These are phyloP conservation scores for Coniochaeta sp. DNA, from an alignment of 2,329 filamentous ascomycete species.

Conservation along the genomic window DNA sequence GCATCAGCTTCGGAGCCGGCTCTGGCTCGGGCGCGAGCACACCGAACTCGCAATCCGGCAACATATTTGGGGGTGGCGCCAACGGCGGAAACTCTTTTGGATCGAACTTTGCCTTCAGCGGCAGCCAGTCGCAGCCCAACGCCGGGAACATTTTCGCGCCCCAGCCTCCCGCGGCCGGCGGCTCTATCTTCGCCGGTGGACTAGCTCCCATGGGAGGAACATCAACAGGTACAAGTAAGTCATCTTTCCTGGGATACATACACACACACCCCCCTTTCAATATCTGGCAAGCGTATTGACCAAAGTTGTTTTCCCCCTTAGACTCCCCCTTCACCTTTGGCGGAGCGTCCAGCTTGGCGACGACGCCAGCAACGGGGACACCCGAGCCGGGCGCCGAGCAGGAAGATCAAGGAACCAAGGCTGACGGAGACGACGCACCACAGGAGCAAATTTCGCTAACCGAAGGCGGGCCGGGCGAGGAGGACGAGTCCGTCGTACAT, in stretches of 20 bases:
- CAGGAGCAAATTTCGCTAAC: conserved; percentile 60
- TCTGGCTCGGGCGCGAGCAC: conserved; percentile 12
- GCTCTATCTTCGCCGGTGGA: conserved; percentile 21
- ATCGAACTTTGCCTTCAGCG: conserved; percentile 3
- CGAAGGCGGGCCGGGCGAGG: conserved; percentile 58
- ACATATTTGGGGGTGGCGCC: conserved; percentile 3
- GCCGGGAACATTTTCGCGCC: conserved; percentile 15
- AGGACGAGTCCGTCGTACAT: conserved; percentile 62
- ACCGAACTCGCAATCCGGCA: conserved; percentile 7
- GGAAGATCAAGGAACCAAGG: conserved; percentile 32
- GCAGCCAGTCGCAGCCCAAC: conserved; percentile 14
- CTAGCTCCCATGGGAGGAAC: conserved; percentile 25
- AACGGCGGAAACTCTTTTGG: conserved; percentile 4
- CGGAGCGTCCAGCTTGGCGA: conserved; percentile 53
- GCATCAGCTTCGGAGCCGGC: conserved; percentile 31
- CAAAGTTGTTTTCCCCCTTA: conserved; percentile 21
- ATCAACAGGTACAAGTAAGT: conserved; percentile 35
- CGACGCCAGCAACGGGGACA: conserved; percentile 50
- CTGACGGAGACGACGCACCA: conserved; percentile 49
- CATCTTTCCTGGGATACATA: neutral
- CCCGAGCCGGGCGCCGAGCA: conserved; percentile 46
- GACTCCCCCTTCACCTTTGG: conserved; percentile 50
- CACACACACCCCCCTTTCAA: too few species aligned
- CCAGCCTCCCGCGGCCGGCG: conserved; percentile 17
- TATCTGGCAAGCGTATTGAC: conserved; percentile 15